phyloP scores from a whole-genome alignment of 2,329 filamentous ascomycete genomes.

The Sporothrix luriei region DNA sequence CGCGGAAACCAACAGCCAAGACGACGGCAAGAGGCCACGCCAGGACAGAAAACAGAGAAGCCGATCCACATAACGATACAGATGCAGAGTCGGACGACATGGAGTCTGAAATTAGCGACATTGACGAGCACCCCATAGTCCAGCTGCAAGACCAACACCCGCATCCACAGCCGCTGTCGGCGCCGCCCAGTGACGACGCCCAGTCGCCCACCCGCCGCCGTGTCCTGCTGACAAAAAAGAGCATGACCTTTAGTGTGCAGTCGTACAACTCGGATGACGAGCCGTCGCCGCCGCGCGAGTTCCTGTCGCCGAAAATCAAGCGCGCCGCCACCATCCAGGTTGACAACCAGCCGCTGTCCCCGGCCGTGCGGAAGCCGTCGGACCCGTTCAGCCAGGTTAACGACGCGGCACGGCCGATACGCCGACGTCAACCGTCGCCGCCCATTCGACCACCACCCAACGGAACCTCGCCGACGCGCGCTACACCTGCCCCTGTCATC shows the following conservation, averaged over 20 bases:
- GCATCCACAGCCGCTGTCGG: slow-evolving; percentile 17
- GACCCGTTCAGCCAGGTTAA: slow-evolving; percentile 21
- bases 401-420: slow-evolving; percentile 6
- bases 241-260: slow-evolving; percentile 35
- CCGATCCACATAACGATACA: slow-evolving; percentile 42
- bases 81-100: slow-evolving; percentile 43
- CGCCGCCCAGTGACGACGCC: slow-evolving; percentile 25
- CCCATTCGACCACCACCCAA: slow-evolving; percentile 8
- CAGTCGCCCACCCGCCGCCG: slow-evolving; percentile 32
- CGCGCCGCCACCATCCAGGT: slow-evolving; percentile 18
- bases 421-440: slow-evolving; percentile 29
- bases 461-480: background rate
- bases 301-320: background rate
- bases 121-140: slow-evolving; percentile 51
- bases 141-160: background rate
- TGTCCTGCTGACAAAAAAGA: slow-evolving; percentile 31
- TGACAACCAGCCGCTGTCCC: slow-evolving; percentile 25
- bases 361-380: slow-evolving; percentile 23
- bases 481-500: background rate
- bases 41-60: slow-evolving; percentile 28
- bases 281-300: slow-evolving; percentile 20
- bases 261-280: slow-evolving; percentile 34
- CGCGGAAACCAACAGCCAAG: slow-evolving; percentile 10
- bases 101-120: slow-evolving; percentile 56
- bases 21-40: background rate